A percentile compares a stretch with the other conserved stretches of the same genome.
phyloP scores from a whole-genome alignment of 495 filamentous ascomycete genomes.

The Neurospora sublineolata region DNA sequence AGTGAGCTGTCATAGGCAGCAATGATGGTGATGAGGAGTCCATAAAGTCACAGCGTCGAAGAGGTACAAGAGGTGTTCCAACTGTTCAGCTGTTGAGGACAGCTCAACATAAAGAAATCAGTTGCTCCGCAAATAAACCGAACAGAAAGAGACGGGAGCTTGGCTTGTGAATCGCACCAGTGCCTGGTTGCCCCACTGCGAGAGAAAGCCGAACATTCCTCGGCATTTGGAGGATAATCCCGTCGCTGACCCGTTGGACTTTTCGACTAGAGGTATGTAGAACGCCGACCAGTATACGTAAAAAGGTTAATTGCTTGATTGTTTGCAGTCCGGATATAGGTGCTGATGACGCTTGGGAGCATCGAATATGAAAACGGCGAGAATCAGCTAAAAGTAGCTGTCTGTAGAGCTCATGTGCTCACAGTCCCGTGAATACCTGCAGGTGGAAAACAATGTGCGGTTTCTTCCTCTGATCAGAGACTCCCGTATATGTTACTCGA shows the following conservation, averaged over 20 bases:
- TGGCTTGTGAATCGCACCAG: neutral
- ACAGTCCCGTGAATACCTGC: neutral
- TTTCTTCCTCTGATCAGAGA: neutral
- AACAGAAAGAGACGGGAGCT: neutral
- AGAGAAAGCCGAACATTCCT: neutral
- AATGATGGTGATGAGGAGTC: neutral
- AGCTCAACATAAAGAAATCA: neutral
- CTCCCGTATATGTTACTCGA: neutral
- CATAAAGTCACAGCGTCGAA: neutral
- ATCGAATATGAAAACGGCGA: neutral
- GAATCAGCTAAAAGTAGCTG: neutral
- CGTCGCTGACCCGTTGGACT: neutral
- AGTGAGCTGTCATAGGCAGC: neutral
- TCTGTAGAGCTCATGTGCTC: neutral
- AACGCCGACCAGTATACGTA: neutral
- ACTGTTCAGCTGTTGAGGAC: neutral
- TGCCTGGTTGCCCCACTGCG: neutral
- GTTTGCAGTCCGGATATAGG: neutral
- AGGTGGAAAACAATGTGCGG: neutral
- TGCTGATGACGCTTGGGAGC: neutral
- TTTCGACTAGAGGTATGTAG: neutral
- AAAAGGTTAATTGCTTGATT: neutral
- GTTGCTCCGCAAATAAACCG: neutral
- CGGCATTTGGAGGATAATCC: neutral
- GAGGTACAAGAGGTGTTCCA: no score